These are phyloP conservation scores for Stentor roeselii DNA, from an alignment of 73 alveolate genomes.

Conservation along the genomic window DNA sequence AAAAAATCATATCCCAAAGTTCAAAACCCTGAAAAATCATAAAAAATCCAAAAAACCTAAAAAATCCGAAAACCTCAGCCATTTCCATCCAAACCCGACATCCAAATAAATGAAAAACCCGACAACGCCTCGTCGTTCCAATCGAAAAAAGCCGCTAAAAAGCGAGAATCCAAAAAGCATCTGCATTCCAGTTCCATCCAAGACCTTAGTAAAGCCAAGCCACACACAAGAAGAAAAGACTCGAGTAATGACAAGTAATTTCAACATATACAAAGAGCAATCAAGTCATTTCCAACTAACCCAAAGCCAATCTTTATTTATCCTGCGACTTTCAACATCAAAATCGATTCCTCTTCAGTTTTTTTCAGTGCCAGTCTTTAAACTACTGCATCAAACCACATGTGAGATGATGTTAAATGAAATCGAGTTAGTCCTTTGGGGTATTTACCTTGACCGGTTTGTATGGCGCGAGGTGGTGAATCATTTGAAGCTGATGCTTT, in stretches of 20 bases:
- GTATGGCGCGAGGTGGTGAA: neutral
- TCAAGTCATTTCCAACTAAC: neutral
- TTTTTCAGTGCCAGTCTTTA: neutral
- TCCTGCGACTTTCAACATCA: neutral
- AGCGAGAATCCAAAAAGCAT: too few species aligned
- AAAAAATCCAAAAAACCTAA: too few species aligned
- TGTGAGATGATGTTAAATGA: slow-evolving; percentile 32
- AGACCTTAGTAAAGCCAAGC: neutral
- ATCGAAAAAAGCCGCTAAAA: neutral
- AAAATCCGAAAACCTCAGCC: too few species aligned
- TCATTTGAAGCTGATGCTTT: neutral
- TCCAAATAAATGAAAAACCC: neutral
- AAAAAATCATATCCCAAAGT: too few species aligned
- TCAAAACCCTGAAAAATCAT: too few species aligned
- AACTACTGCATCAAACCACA: neutral
- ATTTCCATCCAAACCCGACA: too few species aligned
- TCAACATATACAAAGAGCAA: neutral
- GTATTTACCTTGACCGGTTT: slow-evolving; percentile 18
- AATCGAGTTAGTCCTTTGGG: slow-evolving; percentile 26
- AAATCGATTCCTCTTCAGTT: neutral
- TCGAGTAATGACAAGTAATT: neutral
- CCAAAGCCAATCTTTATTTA: neutral
- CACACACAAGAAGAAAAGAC: neutral
- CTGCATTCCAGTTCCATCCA: neutral
- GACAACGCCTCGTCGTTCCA: neutral